phyloP scores from a whole-genome alignment of 306 rosid species.

The Prinsepia uniflora region DNA sequence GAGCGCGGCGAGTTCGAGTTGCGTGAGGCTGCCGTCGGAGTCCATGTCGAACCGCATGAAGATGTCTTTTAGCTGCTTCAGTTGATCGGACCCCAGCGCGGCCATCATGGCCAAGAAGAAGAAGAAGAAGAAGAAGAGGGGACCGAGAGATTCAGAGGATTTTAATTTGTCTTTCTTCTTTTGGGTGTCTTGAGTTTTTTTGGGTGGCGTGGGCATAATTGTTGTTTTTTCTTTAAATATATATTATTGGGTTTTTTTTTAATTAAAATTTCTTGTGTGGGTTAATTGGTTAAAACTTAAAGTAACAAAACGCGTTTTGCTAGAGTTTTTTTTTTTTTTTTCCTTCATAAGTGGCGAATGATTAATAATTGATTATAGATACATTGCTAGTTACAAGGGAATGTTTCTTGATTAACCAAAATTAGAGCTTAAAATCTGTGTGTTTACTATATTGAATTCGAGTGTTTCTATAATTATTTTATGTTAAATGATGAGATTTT shows the following conservation, averaged over 20 bases:
- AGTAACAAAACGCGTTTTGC: neutral
- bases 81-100: conserved; percentile 40
- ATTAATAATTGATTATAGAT: too few relatives aligned
- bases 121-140: neutral
- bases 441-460: neutral
- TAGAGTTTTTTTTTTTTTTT: neutral
- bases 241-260: neutral
- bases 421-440: neutral
- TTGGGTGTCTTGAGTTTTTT: neutral
- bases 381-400: neutral
- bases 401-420: neutral
- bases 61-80: conserved; percentile 60
- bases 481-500: too few relatives aligned
- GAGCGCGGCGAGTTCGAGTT: conserved; percentile 75
- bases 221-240: neutral
- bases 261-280: conserved; percentile 1
- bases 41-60: conserved; percentile 83
- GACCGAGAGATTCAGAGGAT: neutral
- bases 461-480: neutral
- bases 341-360: neutral
- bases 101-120: conserved; percentile 29
- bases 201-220: neutral
- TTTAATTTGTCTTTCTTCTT: neutral
- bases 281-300: neutral
- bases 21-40: conserved; percentile 86